Conservation (phyloP, 148 eudicot species). For the Silene latifolia region DNA sequence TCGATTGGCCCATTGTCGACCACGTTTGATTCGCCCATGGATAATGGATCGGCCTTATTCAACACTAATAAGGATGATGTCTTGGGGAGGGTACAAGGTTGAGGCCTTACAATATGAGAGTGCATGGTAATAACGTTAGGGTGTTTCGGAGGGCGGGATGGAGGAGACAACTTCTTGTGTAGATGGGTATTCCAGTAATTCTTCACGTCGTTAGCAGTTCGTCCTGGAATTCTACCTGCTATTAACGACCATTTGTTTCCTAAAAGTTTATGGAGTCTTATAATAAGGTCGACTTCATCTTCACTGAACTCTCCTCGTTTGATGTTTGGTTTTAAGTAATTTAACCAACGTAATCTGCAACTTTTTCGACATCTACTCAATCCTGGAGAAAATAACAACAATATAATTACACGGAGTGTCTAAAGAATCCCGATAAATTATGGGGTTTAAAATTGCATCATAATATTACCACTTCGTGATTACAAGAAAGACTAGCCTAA, state of each 20-base stretch:
- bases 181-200: slow-evolving; percentile 21
- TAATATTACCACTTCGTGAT: too few relatives aligned
- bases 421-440: too few relatives aligned
- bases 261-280: slow-evolving; percentile 26
- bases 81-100: slow-evolving; percentile 5
- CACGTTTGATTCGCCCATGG: background rate
- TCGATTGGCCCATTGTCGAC: background rate
- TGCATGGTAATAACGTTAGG: too few relatives aligned
- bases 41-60: background rate
- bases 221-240: slow-evolving; percentile 18
- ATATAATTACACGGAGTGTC: too few relatives aligned
- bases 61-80: background rate
- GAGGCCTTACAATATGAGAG: background rate
- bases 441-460: too few relatives aligned
- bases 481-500: too few relatives aligned
- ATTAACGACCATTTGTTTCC: slow-evolving; percentile 29
- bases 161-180: background rate
- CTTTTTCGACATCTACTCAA: slow-evolving; percentile 36
- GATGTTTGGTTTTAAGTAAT: slow-evolving; percentile 34
- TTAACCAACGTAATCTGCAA: slow-evolving; percentile 38
- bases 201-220: slow-evolving; percentile 15
- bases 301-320: slow-evolving; percentile 28
- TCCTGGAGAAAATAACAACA: slow-evolving; percentile 7
- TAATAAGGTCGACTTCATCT: slow-evolving; percentile 29
- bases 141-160: background rate